Evolutionary conservation across 257 asterid species (phyloP).

Genomic region (Solanum lycopersicoides): DNA sequence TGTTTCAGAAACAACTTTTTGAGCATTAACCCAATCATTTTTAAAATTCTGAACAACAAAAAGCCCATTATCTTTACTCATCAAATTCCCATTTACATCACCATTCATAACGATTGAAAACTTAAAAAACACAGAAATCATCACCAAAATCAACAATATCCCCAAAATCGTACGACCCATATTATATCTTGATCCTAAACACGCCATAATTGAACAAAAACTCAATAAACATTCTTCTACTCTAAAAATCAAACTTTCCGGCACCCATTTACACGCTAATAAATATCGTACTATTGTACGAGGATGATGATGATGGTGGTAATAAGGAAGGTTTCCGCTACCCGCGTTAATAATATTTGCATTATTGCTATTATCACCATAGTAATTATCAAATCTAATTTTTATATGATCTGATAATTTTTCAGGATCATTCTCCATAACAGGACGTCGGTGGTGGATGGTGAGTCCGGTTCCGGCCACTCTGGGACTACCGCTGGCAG

Average conservation of each 20-base stretch:
- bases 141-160: constrained; percentile 30
- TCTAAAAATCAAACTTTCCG: constrained; percentile 34
- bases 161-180: constrained; percentile 30
- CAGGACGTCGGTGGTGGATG: constrained; percentile 70
- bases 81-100: constrained; percentile 2
- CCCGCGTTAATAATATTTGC: neutral
- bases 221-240: constrained; percentile 21
- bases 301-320: constrained; percentile 6
- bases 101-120: constrained; percentile 22
- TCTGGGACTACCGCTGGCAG: constrained; percentile 14
- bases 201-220: constrained; percentile 12
- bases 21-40: constrained; percentile 37
- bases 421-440: constrained; percentile 33
- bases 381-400: neutral
- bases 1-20: constrained; percentile 30
- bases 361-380: constrained; percentile 11
- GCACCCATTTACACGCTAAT: constrained; percentile 28
- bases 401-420: constrained; percentile 19
- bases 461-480: constrained; percentile 4
- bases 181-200: constrained; percentile 38
- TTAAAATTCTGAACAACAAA: constrained; percentile 36
- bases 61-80: neutral
- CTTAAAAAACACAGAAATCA: constrained; percentile 42
- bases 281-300: constrained; percentile 21
- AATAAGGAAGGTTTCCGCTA: neutral